A percentile compares a stretch with the other conserved stretches of the same genome.
Evolutionary conservation across 2,329 filamentous ascomycete species (phyloP).

Genomic region (Botrytis fragariae): DNA sequence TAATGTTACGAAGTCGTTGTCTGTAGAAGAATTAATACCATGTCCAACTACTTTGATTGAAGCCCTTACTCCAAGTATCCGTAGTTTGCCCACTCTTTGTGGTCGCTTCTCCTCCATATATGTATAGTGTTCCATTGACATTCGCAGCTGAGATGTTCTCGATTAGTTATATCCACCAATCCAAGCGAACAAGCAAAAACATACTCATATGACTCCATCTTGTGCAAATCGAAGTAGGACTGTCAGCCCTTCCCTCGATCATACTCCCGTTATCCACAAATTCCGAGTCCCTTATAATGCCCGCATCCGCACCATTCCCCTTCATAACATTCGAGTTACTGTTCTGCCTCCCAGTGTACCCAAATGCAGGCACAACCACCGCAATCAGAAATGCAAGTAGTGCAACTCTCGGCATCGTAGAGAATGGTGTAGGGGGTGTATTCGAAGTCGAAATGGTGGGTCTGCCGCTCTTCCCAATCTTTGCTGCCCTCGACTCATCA

Average conservation of each 20-base stretch:
- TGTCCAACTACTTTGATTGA: background rate
- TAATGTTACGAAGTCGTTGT: constrained; percentile 70
- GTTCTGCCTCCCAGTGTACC: constrained; percentile 42
- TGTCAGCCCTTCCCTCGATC: constrained; percentile 45
- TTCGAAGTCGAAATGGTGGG: constrained; percentile 45
- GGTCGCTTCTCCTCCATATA: constrained; percentile 70
- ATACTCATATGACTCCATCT: constrained; percentile 64
- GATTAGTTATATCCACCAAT: background rate
- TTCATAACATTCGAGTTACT: constrained; percentile 38
- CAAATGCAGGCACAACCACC: constrained; percentile 49
- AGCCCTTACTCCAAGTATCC: constrained; percentile 65
- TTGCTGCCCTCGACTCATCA: background rate
- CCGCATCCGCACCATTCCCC: constrained; percentile 45
- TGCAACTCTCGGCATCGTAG: constrained; percentile 46
- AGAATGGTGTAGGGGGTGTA: constrained; percentile 44
- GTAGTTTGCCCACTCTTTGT: constrained; percentile 54
- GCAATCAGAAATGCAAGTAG: constrained; percentile 51
- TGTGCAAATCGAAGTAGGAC: constrained; percentile 57
- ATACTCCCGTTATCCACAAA: constrained; percentile 35
- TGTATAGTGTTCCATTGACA: constrained; percentile 72
- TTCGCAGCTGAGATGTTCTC: constrained; percentile 48
- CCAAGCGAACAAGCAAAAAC: constrained; percentile 23
- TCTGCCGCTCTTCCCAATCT: constrained; percentile 36
- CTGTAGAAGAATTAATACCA: constrained; percentile 38
- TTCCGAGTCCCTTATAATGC: constrained; percentile 42